phyloP scores from a whole-genome alignment of 73 alveolate species.

The Paramecium biaurelia region DNA sequence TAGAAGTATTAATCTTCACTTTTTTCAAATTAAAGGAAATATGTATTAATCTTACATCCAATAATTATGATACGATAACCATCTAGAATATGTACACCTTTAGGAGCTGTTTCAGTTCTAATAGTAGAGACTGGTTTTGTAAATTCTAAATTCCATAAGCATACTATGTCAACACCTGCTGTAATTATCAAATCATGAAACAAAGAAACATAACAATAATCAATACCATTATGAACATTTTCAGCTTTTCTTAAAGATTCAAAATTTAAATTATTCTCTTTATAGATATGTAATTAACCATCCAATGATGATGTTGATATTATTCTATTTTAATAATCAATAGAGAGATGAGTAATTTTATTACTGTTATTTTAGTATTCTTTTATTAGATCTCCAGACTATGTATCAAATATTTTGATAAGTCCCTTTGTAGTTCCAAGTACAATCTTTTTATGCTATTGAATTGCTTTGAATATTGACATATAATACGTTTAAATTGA shows the following conservation, averaged over 20 bases:
- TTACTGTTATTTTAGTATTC: background rate
- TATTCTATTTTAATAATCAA: constrained; percentile 50
- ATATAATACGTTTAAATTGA: constrained; percentile 43
- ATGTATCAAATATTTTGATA: background rate
- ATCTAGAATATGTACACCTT: constrained; percentile 23
- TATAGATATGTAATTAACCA: background rate
- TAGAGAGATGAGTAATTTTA: constrained; percentile 46
- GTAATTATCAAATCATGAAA: constrained; percentile 2
- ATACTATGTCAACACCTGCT: constrained; percentile 24
- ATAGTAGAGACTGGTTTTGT: background rate
- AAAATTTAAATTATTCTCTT: background rate
- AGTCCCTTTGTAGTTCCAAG: constrained; percentile 44
- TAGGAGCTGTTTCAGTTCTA: background rate
- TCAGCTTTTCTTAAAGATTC: constrained; percentile 31
- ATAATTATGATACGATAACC: background rate
- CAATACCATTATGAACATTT: constrained; percentile 18
- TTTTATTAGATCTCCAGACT: background rate
- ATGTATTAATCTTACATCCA: background rate
- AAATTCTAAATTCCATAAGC: constrained; percentile 37
- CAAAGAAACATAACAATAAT: background rate
- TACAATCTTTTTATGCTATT: constrained; percentile 44
- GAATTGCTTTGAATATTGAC: constrained; percentile 45
- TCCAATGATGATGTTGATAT: constrained; percentile 19
- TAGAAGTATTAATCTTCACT: background rate
- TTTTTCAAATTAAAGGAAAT: background rate